These are phyloP conservation scores for Populus trichocarpa DNA, from an alignment of 441 rosid genomes.

Conservation along the genomic window DNA sequence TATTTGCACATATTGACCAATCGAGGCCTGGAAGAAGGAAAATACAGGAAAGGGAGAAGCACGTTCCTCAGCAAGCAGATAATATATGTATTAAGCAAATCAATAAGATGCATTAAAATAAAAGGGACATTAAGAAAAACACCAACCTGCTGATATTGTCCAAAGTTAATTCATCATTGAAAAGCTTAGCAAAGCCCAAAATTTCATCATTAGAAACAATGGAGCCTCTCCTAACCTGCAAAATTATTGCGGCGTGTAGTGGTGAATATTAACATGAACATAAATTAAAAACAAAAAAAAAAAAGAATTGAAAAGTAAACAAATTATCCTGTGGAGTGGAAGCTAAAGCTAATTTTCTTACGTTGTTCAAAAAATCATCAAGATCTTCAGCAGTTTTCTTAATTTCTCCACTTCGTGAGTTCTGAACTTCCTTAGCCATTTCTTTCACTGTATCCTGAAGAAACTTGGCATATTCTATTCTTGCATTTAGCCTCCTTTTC, in stretches of 20 bases:
- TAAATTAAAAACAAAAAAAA: not conserved
- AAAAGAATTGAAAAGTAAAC: not conserved
- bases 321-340: not conserved
- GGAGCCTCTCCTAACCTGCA: slow-evolving; percentile 70
- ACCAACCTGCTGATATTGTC: slow-evolving; percentile 82
- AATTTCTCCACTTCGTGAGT: slow-evolving; percentile 32
- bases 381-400: slow-evolving; percentile 36
- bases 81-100: slow-evolving; percentile 7
- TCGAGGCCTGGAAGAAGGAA: slow-evolving; percentile 54
- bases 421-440: slow-evolving; percentile 99
- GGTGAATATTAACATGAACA: not conserved
- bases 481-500: slow-evolving; percentile 87
- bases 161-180: slow-evolving; percentile 82
- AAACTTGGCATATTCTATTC: slow-evolving; percentile 86
- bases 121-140: slow-evolving; percentile 12
- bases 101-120: slow-evolving; percentile 8
- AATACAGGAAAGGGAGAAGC: slow-evolving; percentile 19
- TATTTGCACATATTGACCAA: slow-evolving; percentile 83
- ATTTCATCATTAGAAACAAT: slow-evolving; percentile 77
- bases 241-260: not conserved
- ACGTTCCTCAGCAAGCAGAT: slow-evolving; percentile 27
- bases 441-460: slow-evolving; percentile 76
- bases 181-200: slow-evolving; percentile 81
- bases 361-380: slow-evolving; percentile 77
- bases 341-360: slow-evolving; percentile 10